phyloP scores from a whole-genome alignment of 2,329 filamentous ascomycete genomes.

The Ophiosphaerella narmari region DNA sequence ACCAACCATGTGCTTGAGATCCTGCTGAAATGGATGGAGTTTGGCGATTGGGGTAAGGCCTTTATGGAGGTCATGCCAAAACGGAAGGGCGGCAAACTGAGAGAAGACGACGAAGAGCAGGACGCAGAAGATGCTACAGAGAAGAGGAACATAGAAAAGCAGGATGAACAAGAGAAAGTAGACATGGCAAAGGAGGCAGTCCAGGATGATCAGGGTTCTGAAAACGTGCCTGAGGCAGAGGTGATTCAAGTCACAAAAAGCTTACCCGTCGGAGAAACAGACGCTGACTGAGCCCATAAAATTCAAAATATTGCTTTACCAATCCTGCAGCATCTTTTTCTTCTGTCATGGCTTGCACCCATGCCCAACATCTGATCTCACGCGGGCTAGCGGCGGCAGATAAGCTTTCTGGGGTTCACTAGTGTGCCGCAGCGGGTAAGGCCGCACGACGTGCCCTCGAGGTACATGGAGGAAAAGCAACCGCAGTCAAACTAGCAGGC shows the following conservation, averaged over 20 bases:
- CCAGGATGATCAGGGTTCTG: conserved; percentile 2
- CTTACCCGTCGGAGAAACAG: conserved; percentile 5
- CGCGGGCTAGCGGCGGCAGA: conserved; percentile 29
- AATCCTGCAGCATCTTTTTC: not conserved
- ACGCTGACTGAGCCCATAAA: not conserved
- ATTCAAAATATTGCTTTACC: not conserved
- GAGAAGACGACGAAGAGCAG: conserved; percentile 30
- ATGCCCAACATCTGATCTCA: conserved; percentile 1
- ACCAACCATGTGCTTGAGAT: conserved; percentile 98
- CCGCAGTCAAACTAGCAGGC: conserved; percentile 5
- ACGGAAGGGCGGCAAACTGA: conserved; percentile 80
- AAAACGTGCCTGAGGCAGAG: conserved; percentile 1
- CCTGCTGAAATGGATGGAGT: conserved; percentile 90
- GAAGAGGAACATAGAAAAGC: conserved; percentile 12
- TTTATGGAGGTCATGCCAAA: conserved; percentile 89
- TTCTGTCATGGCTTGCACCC: not conserved
- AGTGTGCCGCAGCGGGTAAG: conserved; percentile 20
- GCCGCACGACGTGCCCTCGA: conserved; percentile 8
- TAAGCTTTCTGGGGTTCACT: conserved; percentile 36
- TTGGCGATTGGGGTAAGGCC: conserved; percentile 86
- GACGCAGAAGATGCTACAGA: conserved; percentile 18
- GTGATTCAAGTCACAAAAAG: conserved; percentile 7
- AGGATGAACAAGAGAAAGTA: conserved; percentile 14
- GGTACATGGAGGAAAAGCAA: conserved; percentile 18
- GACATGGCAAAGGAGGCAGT: conserved; percentile 12